Evolutionary conservation across 441 rosid genomes (phyloP), one percentile per base, ranked within the genome.

Genomic region (Pelargonium australe): DNA sequence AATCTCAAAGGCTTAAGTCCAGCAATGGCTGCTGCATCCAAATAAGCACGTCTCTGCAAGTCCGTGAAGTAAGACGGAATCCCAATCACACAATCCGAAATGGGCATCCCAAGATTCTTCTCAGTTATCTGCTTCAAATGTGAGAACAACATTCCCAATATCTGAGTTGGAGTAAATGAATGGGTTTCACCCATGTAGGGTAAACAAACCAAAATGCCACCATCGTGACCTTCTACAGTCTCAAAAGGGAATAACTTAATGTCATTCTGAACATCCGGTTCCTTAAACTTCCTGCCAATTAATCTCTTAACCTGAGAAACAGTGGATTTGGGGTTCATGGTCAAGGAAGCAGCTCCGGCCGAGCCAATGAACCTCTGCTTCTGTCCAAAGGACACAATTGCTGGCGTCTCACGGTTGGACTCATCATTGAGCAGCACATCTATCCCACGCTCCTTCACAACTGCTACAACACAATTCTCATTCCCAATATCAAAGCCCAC

Each of bases 401-500:
- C 84, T 0, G 89, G 96, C 1, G 89, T 92, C 75, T 95, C 98
- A 10, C 98, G 89, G 4, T 89, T 86, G 0, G 98, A 95, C 80
- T 95, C 98, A 77, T 92, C 93, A 58, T 95, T 95, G 83, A 95
- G 72, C 82, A 95, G 63, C 65, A 95, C 92, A 57, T 95, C 98
- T 64, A 92, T 85, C 14, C 95, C 96, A 5, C 95, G 78, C 80
- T 92, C 87, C 83, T 86, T 87, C 6, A 87, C 98, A 64, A 79
- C 87, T 2, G 91, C 87, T 55, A 93, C 82, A 47, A 93, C 91
- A 70, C 95, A 93, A 72, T 86, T 90, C 79, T 95, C 97, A 61
- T 89, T 92, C 37, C 99, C 98, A 63, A 95, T 82, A 76, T 95
- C 99, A 74, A 95, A 87, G 57, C 98, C 99, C 68, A 92, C 80